Conservation (phyloP, 495 filamentous ascomycete genomes). For the Aspergillus kassunensis region DNA sequence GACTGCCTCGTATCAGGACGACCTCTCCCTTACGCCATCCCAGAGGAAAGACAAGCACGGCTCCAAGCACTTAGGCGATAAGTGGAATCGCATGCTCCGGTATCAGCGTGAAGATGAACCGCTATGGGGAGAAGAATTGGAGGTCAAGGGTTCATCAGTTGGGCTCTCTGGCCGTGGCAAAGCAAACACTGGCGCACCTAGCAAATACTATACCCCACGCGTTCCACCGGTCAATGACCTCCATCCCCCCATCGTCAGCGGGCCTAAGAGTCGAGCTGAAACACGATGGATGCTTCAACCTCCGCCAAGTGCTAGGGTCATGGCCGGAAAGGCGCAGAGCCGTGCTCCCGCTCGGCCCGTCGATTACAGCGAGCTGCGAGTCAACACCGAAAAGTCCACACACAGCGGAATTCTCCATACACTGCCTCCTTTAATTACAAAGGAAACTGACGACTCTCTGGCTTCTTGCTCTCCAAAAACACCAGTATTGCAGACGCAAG, state of each 20-base stretch:
- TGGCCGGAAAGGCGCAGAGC: slow-evolving; percentile 72
- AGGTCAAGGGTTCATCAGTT: slow-evolving; percentile 46
- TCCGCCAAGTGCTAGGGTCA: slow-evolving; percentile 75
- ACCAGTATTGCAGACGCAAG: slow-evolving; percentile 2
- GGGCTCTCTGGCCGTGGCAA: slow-evolving; percentile 49
- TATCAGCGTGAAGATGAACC: slow-evolving; percentile 85
- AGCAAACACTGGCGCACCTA: slow-evolving; percentile 36
- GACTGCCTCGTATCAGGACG: slow-evolving; percentile 23
- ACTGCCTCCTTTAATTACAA: slow-evolving; percentile 11
- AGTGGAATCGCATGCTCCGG: slow-evolving; percentile 63
- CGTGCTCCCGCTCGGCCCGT: slow-evolving; percentile 29
- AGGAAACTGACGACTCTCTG: not conserved
- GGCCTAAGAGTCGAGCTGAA: slow-evolving; percentile 61
- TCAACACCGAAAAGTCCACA: slow-evolving; percentile 8
- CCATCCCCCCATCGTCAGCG: slow-evolving; percentile 81
- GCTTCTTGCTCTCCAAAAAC: slow-evolving; percentile 11
- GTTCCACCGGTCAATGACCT: slow-evolving; percentile 82
- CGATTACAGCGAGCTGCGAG: slow-evolving; percentile 14
- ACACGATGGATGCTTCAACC: slow-evolving; percentile 90
- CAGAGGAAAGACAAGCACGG: slow-evolving; percentile 34
- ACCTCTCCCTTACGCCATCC: slow-evolving; percentile 20
- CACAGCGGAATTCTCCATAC: slow-evolving; percentile 1
- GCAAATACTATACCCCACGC: slow-evolving; percentile 60
- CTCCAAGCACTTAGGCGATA: slow-evolving; percentile 41
- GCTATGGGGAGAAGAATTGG: slow-evolving; percentile 61